These are phyloP conservation scores for Fomitopsis betulina DNA, from an alignment of 1,284 basidiomycete species.

Conservation along the genomic window DNA sequence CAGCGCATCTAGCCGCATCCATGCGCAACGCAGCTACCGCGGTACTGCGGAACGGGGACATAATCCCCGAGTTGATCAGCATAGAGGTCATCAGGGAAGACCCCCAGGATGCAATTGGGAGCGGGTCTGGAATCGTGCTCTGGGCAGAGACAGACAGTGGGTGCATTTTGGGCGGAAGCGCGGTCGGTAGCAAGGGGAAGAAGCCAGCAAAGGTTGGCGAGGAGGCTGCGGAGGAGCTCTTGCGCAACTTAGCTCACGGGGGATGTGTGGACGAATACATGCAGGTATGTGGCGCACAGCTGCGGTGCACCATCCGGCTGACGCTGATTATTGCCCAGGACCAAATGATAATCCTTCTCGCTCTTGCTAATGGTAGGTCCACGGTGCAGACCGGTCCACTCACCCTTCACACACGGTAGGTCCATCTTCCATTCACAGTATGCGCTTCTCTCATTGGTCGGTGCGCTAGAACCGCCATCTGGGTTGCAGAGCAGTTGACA, in stretches of 20 bases:
- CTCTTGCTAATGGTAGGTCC: conserved; percentile 60
- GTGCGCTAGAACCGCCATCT: conserved; percentile 58
- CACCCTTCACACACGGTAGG: conserved; percentile 61
- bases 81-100: conserved; percentile 40
- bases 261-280: conserved; percentile 67
- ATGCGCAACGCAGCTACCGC: conserved; percentile 50
- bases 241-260: conserved; percentile 48
- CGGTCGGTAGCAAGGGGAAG: conserved; percentile 48
- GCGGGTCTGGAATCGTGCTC: conserved; percentile 63
- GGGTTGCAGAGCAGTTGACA: conserved; percentile 61
- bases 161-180: conserved; percentile 60
- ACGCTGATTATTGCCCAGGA: conserved; percentile 40
- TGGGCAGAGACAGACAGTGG: conserved; percentile 68
- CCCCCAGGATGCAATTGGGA: conserved; percentile 43
- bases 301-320: neutral
- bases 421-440: neutral
- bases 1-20: conserved; percentile 41
- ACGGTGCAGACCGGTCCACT: conserved; percentile 50
- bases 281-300: conserved; percentile 33
- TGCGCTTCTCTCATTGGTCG: neutral
- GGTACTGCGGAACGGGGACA: conserved; percentile 29
- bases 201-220: conserved; percentile 44
- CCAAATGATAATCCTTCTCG: conserved; percentile 72
- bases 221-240: conserved; percentile 52
- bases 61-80: conserved; percentile 32